Conservation (phyloP, 2,329 filamentous ascomycete genomes). For the Zymoseptoria crescenta region DNA sequence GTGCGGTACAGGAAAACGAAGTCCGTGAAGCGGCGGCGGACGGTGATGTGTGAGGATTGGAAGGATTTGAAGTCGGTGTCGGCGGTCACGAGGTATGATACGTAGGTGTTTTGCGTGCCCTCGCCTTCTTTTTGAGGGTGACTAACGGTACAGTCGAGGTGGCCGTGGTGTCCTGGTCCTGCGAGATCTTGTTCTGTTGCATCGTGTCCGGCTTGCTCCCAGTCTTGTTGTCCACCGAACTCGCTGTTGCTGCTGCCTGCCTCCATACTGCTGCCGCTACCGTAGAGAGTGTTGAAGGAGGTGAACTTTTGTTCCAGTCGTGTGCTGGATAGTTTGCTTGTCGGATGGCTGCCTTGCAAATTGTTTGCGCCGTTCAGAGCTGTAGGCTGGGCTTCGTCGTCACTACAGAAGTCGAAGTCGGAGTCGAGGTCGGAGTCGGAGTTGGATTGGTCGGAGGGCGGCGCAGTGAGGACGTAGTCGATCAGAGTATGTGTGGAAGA, state of each 20-base stretch:
- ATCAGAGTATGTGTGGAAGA: not conserved
- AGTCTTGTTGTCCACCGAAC: conserved; percentile 40
- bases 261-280: conserved; percentile 18
- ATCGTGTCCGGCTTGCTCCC: conserved; percentile 49
- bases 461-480: not conserved
- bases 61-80: conserved; percentile 91
- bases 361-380: conserved; percentile 9
- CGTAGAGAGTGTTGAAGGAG: not conserved
- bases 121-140: conserved; percentile 90
- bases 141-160: conserved; percentile 74
- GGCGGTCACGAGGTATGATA: conserved; percentile 91
- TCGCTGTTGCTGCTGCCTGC: conserved; percentile 45
- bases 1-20: conserved; percentile 95
- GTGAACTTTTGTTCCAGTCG: not conserved
- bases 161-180: conserved; percentile 60
- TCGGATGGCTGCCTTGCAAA: conserved; percentile 2
- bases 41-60: conserved; percentile 67
- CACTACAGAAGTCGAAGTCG: not conserved
- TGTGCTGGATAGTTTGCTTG: not conserved
- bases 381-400: not conserved
- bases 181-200: conserved; percentile 52
- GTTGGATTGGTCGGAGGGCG: not conserved
- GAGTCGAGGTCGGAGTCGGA: not conserved
- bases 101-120: conserved; percentile 91
- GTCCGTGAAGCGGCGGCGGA: conserved; percentile 91